Evolutionary conservation across 768 basidiomycete species (phyloP).

Genomic region (Russula olivacea): DNA sequence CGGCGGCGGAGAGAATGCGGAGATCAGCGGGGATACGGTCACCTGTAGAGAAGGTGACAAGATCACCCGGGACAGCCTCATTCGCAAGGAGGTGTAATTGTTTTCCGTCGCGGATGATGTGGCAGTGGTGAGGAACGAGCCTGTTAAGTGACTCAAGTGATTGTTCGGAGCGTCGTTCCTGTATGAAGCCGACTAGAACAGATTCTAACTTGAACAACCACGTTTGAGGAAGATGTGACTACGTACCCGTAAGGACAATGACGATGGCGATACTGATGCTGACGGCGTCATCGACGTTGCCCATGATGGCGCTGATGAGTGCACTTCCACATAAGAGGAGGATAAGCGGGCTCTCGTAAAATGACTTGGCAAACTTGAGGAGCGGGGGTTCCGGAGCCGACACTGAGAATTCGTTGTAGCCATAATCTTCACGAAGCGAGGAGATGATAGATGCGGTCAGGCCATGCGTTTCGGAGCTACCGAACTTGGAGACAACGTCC

Average conservation of each 20-base stretch:
- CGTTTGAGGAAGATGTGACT: not conserved
- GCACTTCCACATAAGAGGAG: constrained; percentile 88
- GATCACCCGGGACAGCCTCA: constrained; percentile 93
- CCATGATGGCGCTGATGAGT: constrained; percentile 82
- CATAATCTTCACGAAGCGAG: constrained; percentile 58
- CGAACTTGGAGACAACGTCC: constrained; percentile 71
- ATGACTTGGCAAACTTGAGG: constrained; percentile 89
- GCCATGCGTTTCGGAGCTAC: constrained; percentile 56
- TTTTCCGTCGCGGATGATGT: constrained; percentile 73
- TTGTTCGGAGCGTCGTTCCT: constrained; percentile 92
- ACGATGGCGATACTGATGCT: constrained; percentile 89
- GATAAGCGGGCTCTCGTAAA: constrained; percentile 93
- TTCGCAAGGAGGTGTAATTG: constrained; percentile 84
- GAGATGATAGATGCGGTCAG: constrained; percentile 58
- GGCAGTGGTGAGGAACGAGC: constrained; percentile 94
- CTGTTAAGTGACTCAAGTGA: constrained; percentile 93
- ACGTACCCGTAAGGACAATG: constrained; percentile 86
- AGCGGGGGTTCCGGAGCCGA: constrained; percentile 70
- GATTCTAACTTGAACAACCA: not conserved
- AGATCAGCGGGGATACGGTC: constrained; percentile 95
- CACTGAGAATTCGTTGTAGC: constrained; percentile 94
- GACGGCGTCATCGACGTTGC: constrained; percentile 91
- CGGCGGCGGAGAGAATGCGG: constrained; percentile 71
- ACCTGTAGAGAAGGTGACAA: constrained; percentile 83
- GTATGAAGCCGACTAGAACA: constrained; percentile 78